Percentiles rank a stretch among this genome's conserved stretches.
These are phyloP conservation scores for Pyrenophora teres DNA, from an alignment of 2,329 filamentous ascomycete genomes.

Conservation along the genomic window DNA sequence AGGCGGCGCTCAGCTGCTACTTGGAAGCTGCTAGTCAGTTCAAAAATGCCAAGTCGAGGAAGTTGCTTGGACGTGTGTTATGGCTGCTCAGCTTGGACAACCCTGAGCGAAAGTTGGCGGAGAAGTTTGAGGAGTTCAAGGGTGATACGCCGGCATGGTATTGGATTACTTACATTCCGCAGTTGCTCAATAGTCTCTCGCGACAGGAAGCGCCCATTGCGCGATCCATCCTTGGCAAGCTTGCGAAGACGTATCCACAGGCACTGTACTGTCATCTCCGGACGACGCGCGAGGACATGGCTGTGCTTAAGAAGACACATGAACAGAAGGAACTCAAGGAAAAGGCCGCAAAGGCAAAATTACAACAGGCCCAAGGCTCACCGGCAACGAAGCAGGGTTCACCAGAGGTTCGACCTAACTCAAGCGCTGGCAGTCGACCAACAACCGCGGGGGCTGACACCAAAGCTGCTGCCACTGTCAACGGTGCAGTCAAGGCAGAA, in stretches of 20 bases:
- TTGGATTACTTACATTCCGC: constrained; percentile 99
- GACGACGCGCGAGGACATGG: constrained; percentile 92
- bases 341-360: constrained; percentile 61
- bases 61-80: constrained; percentile 87
- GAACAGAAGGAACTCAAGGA: constrained; percentile 65
- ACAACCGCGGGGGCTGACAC: constrained; percentile 44
- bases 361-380: constrained; percentile 54
- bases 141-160: constrained; percentile 98
- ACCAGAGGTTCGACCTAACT: constrained; percentile 40
- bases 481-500: constrained; percentile 48
- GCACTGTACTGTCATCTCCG: constrained; percentile 92
- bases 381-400: constrained; percentile 46
- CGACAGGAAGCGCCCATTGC: constrained; percentile 90
- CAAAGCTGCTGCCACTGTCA: constrained; percentile 60
- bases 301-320: constrained; percentile 86
- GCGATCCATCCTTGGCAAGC: constrained; percentile 83
- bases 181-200: constrained; percentile 87
- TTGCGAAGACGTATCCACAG: constrained; percentile 95
- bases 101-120: constrained; percentile 77
- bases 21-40: constrained; percentile 94
- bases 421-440: constrained; percentile 37
- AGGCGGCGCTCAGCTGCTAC: constrained; percentile 93
- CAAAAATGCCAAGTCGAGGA: constrained; percentile 95
- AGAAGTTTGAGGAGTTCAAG: constrained; percentile 94
- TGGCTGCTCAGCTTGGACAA: constrained; percentile 97